These are phyloP conservation scores for Phytophthora kernoviae DNA, from an alignment of 352 stramenopile species.

Conservation along the genomic window DNA sequence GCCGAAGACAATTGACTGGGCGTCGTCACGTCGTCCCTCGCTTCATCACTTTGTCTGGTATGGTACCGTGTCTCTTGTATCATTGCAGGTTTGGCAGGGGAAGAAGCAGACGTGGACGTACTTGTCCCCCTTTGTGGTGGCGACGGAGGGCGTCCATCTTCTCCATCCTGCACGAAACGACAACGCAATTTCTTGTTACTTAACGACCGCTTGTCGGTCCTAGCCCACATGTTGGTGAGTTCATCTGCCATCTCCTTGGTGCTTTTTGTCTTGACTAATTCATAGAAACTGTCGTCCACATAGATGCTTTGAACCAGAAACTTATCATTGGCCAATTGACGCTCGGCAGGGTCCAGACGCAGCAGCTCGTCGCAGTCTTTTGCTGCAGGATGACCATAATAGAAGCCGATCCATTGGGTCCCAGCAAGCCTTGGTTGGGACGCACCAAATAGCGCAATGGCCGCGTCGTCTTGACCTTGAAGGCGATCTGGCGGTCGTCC, in stretches of 20 bases:
- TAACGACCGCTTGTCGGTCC: slow-evolving; percentile 78
- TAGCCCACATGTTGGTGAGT: slow-evolving; percentile 86
- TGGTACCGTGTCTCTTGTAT: slow-evolving; percentile 19
- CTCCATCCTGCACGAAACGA: slow-evolving; percentile 73
- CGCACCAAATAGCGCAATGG: slow-evolving; percentile 90
- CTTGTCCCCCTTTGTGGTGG: slow-evolving; percentile 19
- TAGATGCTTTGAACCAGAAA: slow-evolving; percentile 90
- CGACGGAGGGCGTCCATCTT: slow-evolving; percentile 17
- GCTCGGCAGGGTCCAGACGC: slow-evolving; percentile 75
- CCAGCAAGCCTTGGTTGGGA: slow-evolving; percentile 86
- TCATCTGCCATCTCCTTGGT: slow-evolving; percentile 90
- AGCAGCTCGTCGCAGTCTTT: slow-evolving; percentile 89
- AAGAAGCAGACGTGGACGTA: slow-evolving; percentile 8
- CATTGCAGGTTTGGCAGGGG: slow-evolving; percentile 20
- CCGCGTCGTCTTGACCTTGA: slow-evolving; percentile 91
- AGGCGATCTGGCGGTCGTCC: slow-evolving; percentile 82
- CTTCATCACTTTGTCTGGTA: slow-evolving; percentile 18
- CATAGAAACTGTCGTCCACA: slow-evolving; percentile 86
- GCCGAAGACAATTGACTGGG: slow-evolving; percentile 61
- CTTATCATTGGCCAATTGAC: slow-evolving; percentile 89
- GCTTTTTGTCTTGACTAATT: slow-evolving; percentile 86
- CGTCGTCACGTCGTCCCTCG: slow-evolving; percentile 39
- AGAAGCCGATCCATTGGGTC: slow-evolving; percentile 71
- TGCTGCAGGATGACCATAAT: slow-evolving; percentile 91
- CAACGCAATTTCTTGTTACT: slow-evolving; percentile 91